A percentile compares a stretch with the other conserved stretches of the same genome.
These are phyloP conservation scores for Aquilaria sinensis DNA, from an alignment of 345 rosid species.

Conservation along the genomic window DNA sequence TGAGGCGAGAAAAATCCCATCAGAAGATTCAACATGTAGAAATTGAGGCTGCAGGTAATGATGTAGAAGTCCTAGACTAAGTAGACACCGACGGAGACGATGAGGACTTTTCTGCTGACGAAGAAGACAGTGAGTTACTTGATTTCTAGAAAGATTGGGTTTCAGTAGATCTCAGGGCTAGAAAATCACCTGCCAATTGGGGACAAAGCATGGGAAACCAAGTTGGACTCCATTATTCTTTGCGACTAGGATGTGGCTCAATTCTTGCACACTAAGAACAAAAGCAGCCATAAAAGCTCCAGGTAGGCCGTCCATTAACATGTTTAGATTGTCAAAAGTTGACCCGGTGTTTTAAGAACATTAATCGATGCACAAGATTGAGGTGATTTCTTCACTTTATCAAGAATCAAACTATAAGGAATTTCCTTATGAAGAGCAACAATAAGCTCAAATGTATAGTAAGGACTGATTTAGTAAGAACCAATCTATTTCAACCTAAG, in stretches of 20 bases:
- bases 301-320: conserved; percentile 70
- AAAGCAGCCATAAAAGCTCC: conserved; percentile 86
- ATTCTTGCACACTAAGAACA: conserved; percentile 72
- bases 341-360: conserved; percentile 43
- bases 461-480: no score
- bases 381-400: no score
- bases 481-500: no score
- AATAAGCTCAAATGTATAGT: no score
- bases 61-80: conserved; percentile 80
- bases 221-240: conserved; percentile 59
- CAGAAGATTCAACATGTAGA: conserved; percentile 79
- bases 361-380: neutral
- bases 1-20: conserved; percentile 92
- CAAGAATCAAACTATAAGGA: no score
- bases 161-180: no score
- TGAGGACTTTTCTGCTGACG: conserved; percentile 10
- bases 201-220: conserved; percentile 89
- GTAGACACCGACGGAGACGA: conserved; percentile 74
- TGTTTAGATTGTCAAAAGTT: conserved; percentile 63
- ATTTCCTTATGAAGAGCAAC: no score
- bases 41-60: conserved; percentile 80
- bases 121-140: neutral
- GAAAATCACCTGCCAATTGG: conserved; percentile 79
- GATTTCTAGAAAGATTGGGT: neutral
- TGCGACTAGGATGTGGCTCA: conserved; percentile 71